These are phyloP conservation scores for Hordeum marinum DNA, from an alignment of 176 grass and related monocot species.

Conservation along the genomic window DNA sequence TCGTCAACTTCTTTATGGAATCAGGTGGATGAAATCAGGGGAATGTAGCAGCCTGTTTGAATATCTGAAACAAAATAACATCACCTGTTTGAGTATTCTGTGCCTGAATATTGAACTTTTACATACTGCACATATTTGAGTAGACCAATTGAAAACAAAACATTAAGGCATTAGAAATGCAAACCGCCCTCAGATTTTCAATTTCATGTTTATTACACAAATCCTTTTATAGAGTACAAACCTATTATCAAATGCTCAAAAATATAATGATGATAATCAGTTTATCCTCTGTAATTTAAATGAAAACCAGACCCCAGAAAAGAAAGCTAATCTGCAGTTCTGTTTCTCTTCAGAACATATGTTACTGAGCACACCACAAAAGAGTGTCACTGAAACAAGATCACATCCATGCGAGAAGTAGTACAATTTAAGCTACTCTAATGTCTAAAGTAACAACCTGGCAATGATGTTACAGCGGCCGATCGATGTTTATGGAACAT, in stretches of 20 bases:
- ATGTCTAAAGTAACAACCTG: not conserved
- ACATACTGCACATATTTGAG: not conserved
- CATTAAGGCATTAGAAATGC: not conserved
- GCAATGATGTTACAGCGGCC: not conserved
- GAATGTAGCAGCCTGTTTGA: constrained; percentile 6
- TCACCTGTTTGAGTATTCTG: not conserved
- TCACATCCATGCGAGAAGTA: not conserved
- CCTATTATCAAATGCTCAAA: not conserved
- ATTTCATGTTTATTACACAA: not conserved
- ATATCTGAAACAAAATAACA: not conserved
- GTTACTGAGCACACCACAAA: not conserved
- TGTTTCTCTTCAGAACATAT: not conserved
- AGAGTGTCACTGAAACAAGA: not conserved
- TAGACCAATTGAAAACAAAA: not conserved
- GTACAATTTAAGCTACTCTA: not conserved
- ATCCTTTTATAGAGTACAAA: not conserved
- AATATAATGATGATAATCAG: not conserved
- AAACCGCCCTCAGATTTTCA: not conserved
- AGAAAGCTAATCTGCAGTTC: not conserved
- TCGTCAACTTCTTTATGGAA: not conserved
- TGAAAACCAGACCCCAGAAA: not conserved
- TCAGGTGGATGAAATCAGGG: not conserved
- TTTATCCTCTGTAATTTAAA: not conserved
- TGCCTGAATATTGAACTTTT: not conserved
- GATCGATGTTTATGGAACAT: not conserved